Evolutionary conservation across 2,329 filamentous ascomycete genomes (phyloP).

Genomic region (Diplocarpon mali): DNA sequence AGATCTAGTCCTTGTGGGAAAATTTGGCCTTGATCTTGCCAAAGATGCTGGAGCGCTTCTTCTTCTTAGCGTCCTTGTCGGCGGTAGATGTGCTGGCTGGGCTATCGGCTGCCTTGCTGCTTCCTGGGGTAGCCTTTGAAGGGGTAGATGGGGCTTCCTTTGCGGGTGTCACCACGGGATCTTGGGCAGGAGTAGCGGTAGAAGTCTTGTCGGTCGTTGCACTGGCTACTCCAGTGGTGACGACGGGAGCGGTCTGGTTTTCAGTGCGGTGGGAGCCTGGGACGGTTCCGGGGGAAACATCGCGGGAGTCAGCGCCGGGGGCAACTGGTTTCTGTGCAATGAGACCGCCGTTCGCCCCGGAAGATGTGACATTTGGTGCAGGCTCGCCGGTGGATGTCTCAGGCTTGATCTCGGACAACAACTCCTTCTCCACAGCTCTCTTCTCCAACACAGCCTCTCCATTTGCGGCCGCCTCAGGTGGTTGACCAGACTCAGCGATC

Average conservation of each 20-base stretch:
- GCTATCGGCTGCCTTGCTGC: slow-evolving; percentile 21
- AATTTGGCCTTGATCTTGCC: slow-evolving; percentile 43
- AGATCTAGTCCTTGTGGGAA: slow-evolving; percentile 21
- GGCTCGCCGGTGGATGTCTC: slow-evolving; percentile 24
- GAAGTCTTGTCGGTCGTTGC: slow-evolving; percentile 15
- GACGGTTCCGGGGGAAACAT: slow-evolving; percentile 25
- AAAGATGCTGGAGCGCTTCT: slow-evolving; percentile 29
- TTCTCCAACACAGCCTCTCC: slow-evolving; percentile 63
- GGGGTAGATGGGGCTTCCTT: slow-evolving; percentile 1
- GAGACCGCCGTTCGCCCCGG: slow-evolving; percentile 30
- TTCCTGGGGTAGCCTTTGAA: slow-evolving; percentile 14
- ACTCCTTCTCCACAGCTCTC: slow-evolving; percentile 60
- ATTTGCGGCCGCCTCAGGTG: slow-evolving; percentile 62
- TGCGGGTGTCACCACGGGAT: slow-evolving; percentile 1
- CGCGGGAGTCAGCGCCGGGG: slow-evolving; percentile 16
- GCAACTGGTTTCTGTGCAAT: slow-evolving; percentile 7
- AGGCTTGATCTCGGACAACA: slow-evolving; percentile 52
- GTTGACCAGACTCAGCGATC: slow-evolving; percentile 44
- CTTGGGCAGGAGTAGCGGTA: slow-evolving; percentile 12
- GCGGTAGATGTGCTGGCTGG: slow-evolving; percentile 15
- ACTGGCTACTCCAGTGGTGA: slow-evolving; percentile 20
- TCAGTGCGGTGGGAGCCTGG: slow-evolving; percentile 19
- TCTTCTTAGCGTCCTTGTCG: slow-evolving; percentile 28
- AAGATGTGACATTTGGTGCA: slow-evolving; percentile 19
- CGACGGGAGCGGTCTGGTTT: slow-evolving; percentile 16